Percentiles rank a stretch among this genome's conserved stretches.
phyloP scores from a whole-genome alignment of 495 filamentous ascomycete genomes.

The Penicillium canariense region DNA sequence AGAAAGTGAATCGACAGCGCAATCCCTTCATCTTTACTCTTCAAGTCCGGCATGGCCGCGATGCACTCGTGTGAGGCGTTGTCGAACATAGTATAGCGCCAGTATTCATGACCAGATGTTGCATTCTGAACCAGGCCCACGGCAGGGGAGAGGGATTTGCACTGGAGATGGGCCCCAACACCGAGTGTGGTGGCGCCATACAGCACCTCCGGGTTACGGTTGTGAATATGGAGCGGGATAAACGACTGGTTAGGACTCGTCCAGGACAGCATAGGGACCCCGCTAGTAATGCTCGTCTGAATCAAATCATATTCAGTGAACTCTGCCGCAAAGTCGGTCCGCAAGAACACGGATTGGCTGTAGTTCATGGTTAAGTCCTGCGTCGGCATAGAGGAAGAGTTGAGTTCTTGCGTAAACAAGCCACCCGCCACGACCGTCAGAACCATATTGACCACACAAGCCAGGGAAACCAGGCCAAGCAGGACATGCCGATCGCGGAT shows the following conservation, averaged over 20 bases:
- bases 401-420: conserved; percentile 38
- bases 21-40: conserved; percentile 26
- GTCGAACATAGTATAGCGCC: conserved; percentile 30
- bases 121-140: conserved; percentile 16
- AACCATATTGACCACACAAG: conserved; percentile 36
- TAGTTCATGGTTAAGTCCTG: conserved; percentile 30
- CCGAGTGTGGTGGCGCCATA: conserved; percentile 36
- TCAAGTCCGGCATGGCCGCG: conserved; percentile 27
- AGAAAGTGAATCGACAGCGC: conserved; percentile 40
- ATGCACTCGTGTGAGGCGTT: conserved; percentile 28
- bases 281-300: conserved; percentile 41
- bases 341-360: conserved; percentile 33
- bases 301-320: conserved; percentile 44
- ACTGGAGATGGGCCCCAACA: conserved; percentile 33
- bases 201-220: conserved; percentile 24
- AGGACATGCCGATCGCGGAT: conserved; percentile 33
- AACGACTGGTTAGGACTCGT: conserved; percentile 38
- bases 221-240: conserved; percentile 28
- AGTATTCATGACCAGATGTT: conserved; percentile 20
- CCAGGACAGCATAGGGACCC: conserved; percentile 38
- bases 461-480: conserved; percentile 33
- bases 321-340: conserved; percentile 37
- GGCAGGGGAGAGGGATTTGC: conserved; percentile 19
- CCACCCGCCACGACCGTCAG: conserved; percentile 40
- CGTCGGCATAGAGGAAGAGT: conserved; percentile 27